These are phyloP conservation scores for Penicillium frequentans DNA, from an alignment of 2,329 filamentous ascomycete genomes.

Conservation along the genomic window DNA sequence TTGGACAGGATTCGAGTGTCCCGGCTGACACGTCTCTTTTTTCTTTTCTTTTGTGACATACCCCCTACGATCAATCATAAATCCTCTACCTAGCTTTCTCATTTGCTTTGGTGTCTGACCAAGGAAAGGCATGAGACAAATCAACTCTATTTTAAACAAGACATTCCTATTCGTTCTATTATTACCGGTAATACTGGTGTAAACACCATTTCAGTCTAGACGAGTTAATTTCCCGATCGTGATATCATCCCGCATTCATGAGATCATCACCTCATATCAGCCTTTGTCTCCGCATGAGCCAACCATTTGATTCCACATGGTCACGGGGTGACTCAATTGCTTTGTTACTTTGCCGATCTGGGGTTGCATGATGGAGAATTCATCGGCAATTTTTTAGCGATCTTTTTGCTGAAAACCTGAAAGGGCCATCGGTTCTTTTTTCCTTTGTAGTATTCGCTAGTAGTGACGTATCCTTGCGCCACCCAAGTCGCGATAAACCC, in stretches of 20 bases:
- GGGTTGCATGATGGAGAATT: not conserved
- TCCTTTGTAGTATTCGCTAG: not conserved
- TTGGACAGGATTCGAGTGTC: constrained; percentile 20
- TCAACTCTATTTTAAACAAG: not conserved
- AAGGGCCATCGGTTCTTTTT: not conserved
- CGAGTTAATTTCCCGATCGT: not conserved
- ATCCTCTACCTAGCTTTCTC: not conserved
- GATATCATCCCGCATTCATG: constrained; percentile 22
- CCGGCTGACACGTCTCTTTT: constrained; percentile 11
- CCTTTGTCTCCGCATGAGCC: constrained; percentile 10
- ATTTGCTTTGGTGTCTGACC: not conserved
- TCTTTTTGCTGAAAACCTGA: not conserved
- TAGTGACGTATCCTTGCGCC: not conserved
- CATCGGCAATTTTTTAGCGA: not conserved
- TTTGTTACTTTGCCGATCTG: not conserved
- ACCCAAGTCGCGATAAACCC: not conserved
- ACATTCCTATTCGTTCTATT: not conserved
- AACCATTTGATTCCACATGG: not conserved
- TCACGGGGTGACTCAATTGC: not conserved
- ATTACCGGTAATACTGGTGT: constrained; percentile 3
- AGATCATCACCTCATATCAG: constrained; percentile 15
- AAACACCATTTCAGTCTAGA: not conserved
- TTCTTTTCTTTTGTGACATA: constrained; percentile 8
- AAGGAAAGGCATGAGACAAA: not conserved
- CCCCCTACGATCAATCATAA: constrained; percentile 5